A percentile compares a stretch with the other conserved stretches of the same genome.
phyloP scores from a whole-genome alignment of 495 filamentous ascomycete species.

The Friedmanniomyces endolithicus region DNA sequence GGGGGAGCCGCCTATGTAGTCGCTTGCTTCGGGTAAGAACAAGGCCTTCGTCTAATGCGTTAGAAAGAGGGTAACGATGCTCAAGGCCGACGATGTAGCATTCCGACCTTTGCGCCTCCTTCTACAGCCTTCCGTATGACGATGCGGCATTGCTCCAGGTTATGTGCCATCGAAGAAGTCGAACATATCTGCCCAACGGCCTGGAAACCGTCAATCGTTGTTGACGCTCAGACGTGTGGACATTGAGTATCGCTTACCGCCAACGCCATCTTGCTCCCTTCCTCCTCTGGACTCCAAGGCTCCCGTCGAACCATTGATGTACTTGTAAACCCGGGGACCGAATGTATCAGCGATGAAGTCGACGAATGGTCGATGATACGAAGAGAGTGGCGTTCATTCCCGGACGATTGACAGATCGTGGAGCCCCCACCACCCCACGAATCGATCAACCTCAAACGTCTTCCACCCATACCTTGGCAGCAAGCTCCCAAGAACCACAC shows the following conservation, averaged over 20 bases:
- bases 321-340: too few relatives aligned
- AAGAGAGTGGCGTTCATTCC: neutral
- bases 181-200: conserved; percentile 82
- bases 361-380: neutral
- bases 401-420: neutral
- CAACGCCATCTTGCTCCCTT: conserved; percentile 21
- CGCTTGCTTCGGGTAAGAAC: conserved; percentile 84
- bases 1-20: conserved; percentile 64
- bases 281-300: conserved; percentile 6
- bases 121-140: conserved; percentile 60
- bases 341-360: neutral
- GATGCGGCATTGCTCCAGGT: conserved; percentile 59
- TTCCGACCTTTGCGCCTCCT: conserved; percentile 61
- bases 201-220: conserved; percentile 31
- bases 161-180: conserved; percentile 63
- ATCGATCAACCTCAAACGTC: neutral
- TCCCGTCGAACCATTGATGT: conserved; percentile 4
- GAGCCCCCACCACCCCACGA: neutral
- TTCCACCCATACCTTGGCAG: neutral
- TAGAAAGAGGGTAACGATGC: neutral
- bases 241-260: conserved; percentile 15
- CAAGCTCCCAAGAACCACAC: neutral
- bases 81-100: neutral
- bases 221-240: neutral
- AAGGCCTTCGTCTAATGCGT: conserved; percentile 44